Conservation (phyloP, 768 basidiomycete genomes). For the Lanmaoa rubissima region DNA sequence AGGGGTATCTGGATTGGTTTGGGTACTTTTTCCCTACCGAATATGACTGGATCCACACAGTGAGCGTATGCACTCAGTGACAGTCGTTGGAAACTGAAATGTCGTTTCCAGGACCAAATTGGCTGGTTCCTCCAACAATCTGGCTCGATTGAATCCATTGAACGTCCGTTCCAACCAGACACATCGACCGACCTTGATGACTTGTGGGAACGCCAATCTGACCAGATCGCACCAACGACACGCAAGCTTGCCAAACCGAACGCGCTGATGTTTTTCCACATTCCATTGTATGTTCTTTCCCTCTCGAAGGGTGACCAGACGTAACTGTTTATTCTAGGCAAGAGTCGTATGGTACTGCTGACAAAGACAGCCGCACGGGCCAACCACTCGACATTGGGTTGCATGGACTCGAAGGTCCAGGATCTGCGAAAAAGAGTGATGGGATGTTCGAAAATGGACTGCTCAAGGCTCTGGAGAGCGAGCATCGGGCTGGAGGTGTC, state of each 20-base stretch:
- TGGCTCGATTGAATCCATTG: constrained; percentile 67
- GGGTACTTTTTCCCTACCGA: constrained; percentile 61
- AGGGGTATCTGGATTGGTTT: constrained; percentile 56
- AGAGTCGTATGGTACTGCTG: constrained; percentile 72
- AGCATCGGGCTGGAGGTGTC: constrained; percentile 47
- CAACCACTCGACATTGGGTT: constrained; percentile 68
- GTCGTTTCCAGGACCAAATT: constrained; percentile 56
- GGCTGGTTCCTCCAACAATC: constrained; percentile 90
- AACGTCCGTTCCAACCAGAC: constrained; percentile 83
- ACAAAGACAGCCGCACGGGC: constrained; percentile 59
- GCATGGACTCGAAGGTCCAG: constrained; percentile 54
- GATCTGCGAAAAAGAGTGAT: constrained; percentile 66
- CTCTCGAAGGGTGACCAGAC: not conserved
- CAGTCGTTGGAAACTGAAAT: not conserved
- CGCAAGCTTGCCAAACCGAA: constrained; percentile 84
- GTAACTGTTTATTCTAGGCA: constrained; percentile 41
- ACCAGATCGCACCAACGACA: constrained; percentile 55
- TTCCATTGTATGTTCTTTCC: constrained; percentile 66
- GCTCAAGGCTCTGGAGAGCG: constrained; percentile 68
- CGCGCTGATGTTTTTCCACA: constrained; percentile 97
- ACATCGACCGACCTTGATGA: constrained; percentile 48
- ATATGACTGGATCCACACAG: constrained; percentile 84
- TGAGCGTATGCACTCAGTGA: constrained; percentile 27
- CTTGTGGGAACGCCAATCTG: constrained; percentile 61
- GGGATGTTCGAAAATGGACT: constrained; percentile 86